Conservation (phyloP, 768 basidiomycete species). For the Tricholoma bakamatsutake region DNA sequence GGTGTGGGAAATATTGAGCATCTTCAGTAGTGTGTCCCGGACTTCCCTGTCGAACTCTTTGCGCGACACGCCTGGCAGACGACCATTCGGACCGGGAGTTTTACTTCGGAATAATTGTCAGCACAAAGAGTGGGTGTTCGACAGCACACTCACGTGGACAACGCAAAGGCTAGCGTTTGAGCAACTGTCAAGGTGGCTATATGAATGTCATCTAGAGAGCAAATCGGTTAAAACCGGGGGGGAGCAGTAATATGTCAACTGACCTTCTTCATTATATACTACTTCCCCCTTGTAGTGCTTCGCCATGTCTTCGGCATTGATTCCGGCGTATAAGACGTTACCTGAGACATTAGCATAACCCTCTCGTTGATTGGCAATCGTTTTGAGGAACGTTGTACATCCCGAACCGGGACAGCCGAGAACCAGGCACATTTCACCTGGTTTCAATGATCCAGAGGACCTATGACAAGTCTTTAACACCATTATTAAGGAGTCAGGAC, state of each 20-base stretch:
- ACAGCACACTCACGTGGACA: conserved; percentile 43
- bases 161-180: conserved; percentile 67
- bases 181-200: conserved; percentile 77
- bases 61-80: conserved; percentile 60
- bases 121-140: background rate
- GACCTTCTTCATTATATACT: conserved; percentile 73
- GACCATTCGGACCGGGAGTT: conserved; percentile 68
- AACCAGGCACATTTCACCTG: conserved; percentile 85
- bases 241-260: background rate
- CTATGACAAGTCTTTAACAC: conserved; percentile 23
- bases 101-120: conserved; percentile 30
- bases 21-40: conserved; percentile 57
- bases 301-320: conserved; percentile 68
- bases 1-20: conserved; percentile 85
- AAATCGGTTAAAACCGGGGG: conserved; percentile 4
- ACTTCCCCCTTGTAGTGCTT: conserved; percentile 77
- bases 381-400: conserved; percentile 82
- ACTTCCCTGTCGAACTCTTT: conserved; percentile 53
- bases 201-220: conserved; percentile 63
- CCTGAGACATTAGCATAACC: conserved; percentile 62
- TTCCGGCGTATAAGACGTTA: conserved; percentile 79
- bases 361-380: conserved; percentile 69
- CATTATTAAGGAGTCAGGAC: background rate
- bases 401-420: conserved; percentile 81
- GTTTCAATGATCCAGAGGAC: conserved; percentile 62